Evolutionary conservation across 805 yeast species (phyloP).

Genomic region (Kodamaea neixiangensis): DNA sequence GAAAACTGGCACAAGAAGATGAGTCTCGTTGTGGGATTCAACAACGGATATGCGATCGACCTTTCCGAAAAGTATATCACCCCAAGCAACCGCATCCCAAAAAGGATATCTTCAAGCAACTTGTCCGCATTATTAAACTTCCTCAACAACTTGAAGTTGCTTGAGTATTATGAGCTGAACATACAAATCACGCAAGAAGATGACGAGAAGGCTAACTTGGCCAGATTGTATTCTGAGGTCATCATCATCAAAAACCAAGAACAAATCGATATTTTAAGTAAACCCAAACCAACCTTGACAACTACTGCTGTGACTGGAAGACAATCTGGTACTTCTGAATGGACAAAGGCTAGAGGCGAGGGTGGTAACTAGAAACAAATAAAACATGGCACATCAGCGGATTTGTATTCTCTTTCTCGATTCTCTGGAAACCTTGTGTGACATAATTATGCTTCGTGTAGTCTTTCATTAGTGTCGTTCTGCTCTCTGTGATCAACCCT

Average conservation of each 20-base stretch:
- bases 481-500: background rate
- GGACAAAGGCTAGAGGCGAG: constrained; percentile 84
- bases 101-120: constrained; percentile 46
- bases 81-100: constrained; percentile 25
- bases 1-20: constrained; percentile 92
- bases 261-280: constrained; percentile 14
- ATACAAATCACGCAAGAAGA: background rate
- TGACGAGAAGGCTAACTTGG: constrained; percentile 11
- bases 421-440: no score
- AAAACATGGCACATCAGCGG: no score
- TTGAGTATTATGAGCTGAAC: constrained; percentile 10
- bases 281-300: background rate
- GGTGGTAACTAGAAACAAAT: constrained; percentile 34
- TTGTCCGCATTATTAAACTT: constrained; percentile 37
- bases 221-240: constrained; percentile 36
- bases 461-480: background rate
- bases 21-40: constrained; percentile 81
- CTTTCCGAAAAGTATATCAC: constrained; percentile 69
- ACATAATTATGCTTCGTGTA: no score
- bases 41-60: constrained; percentile 63
- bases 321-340: constrained; percentile 72
- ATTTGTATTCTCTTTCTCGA: no score
- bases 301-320: constrained; percentile 45
- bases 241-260: constrained; percentile 40
- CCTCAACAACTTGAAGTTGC: constrained; percentile 34